phyloP scores from a whole-genome alignment of 2,329 filamentous ascomycete species.

The Aspergillus caelatus region DNA sequence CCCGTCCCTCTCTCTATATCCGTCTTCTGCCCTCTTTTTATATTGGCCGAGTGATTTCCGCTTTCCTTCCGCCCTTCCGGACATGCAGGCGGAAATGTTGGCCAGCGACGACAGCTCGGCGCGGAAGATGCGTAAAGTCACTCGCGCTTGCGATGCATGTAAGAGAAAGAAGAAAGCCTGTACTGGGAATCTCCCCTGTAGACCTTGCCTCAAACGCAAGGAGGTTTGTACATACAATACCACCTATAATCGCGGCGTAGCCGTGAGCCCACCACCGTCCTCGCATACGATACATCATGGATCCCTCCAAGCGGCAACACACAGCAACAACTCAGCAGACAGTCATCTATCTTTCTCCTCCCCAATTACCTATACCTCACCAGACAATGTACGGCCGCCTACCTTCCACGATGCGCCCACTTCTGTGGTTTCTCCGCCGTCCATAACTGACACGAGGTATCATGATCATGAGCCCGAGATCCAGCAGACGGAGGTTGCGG shows the following conservation, averaged over 20 bases:
- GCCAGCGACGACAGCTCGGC: not conserved
- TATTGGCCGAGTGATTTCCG: not conserved
- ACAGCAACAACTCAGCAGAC: too few relatives aligned
- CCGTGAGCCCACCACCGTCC: conserved; percentile 22
- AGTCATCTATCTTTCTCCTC: not conserved
- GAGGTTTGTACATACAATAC: conserved; percentile 24
- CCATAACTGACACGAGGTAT: not conserved
- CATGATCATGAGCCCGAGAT: not conserved
- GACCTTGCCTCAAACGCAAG: conserved; percentile 21
- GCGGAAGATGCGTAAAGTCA: conserved; percentile 27
- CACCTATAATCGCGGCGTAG: conserved; percentile 26
- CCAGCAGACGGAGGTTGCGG: conserved; percentile 15
- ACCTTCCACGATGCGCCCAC: not conserved
- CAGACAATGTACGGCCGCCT: not conserved
- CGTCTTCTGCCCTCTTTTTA: not conserved
- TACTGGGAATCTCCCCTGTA: conserved; percentile 26
- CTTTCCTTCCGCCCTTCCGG: not conserved
- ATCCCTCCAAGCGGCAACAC: not conserved
- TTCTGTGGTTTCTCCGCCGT: not conserved
- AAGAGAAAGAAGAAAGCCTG: conserved; percentile 29
- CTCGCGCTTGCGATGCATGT: conserved; percentile 29
- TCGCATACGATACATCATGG: conserved; percentile 5
- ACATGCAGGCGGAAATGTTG: conserved; percentile 51
- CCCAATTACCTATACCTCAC: not conserved
- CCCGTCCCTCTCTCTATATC: not conserved